These are phyloP conservation scores for Rhodotorula sp. DNA, from an alignment of 1,284 basidiomycete species.

Conservation along the genomic window DNA sequence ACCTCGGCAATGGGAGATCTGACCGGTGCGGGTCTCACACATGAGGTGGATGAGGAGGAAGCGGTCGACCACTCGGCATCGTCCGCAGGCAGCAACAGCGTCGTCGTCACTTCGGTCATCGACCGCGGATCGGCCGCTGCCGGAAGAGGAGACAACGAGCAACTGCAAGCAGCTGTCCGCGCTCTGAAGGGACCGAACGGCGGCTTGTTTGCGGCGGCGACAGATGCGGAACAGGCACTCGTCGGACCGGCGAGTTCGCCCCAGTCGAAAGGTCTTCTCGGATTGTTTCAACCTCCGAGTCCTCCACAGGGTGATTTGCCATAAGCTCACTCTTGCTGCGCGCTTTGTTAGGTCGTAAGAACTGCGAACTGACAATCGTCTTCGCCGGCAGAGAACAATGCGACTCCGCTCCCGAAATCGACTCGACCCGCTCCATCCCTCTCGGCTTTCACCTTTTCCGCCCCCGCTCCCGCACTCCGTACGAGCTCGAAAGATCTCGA, in stretches of 20 bases:
- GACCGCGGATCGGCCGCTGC: not conserved
- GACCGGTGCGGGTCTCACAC: too few relatives aligned
- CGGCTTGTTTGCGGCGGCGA: conserved; percentile 16
- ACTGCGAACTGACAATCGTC: not conserved
- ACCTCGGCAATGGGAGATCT: too few relatives aligned
- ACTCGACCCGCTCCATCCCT: conserved; percentile 9
- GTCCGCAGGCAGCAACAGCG: conserved; percentile 13
- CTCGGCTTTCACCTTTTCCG: conserved; percentile 12
- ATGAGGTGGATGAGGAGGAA: not conserved
- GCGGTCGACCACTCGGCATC: not conserved
- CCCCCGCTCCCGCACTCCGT: not conserved
- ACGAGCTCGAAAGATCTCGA: conserved; percentile 10
- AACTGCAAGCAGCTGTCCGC: conserved; percentile 33
- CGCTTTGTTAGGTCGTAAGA: not conserved
- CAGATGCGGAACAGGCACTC: not conserved
- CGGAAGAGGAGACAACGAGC: conserved; percentile 12
- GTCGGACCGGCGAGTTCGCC: not conserved
- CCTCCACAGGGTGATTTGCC: conserved; percentile 1
- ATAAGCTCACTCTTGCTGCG: not conserved
- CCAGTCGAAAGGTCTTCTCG: conserved; percentile 16
- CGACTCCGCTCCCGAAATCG: conserved; percentile 2
- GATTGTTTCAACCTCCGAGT: conserved; percentile 30
- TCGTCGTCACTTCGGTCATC: conserved; percentile 21
- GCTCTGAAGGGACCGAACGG: conserved; percentile 29
- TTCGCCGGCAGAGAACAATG: not conserved